Conservation (phyloP, 2,329 filamentous ascomycete genomes). For the Epichloe sibirici region DNA sequence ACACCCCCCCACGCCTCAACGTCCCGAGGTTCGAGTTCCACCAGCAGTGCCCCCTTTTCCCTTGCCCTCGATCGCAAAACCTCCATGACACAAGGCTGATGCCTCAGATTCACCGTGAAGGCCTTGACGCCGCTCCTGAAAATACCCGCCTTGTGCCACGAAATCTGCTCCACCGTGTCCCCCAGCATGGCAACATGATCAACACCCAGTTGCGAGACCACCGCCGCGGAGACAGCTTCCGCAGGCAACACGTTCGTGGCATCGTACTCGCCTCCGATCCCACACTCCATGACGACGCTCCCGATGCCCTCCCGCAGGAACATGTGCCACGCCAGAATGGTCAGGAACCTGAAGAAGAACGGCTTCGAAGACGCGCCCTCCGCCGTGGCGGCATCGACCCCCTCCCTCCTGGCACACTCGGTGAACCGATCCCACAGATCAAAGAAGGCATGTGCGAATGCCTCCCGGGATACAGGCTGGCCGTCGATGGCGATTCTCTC, state of each 20-base stretch:
- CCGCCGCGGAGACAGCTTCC: slow-evolving; percentile 53
- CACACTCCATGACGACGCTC: slow-evolving; percentile 78
- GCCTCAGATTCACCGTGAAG: slow-evolving; percentile 20
- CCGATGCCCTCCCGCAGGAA: slow-evolving; percentile 67
- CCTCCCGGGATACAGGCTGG: slow-evolving; percentile 50
- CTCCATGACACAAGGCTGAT: slow-evolving; percentile 24
- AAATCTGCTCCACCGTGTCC: slow-evolving; percentile 63
- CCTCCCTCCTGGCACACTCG: slow-evolving; percentile 22
- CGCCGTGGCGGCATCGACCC: slow-evolving; percentile 26
- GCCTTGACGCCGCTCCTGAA: slow-evolving; percentile 50
- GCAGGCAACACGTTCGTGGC: slow-evolving; percentile 70
- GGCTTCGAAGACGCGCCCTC: slow-evolving; percentile 58
- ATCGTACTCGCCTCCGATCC: slow-evolving; percentile 88
- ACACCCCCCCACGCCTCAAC: slow-evolving; percentile 29
- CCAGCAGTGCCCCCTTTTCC: slow-evolving; percentile 38
- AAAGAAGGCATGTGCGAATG: slow-evolving; percentile 70
- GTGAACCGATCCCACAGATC: slow-evolving; percentile 62
- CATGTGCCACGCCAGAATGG: slow-evolving; percentile 73
- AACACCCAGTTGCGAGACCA: slow-evolving; percentile 70
- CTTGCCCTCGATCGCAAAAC: slow-evolving; percentile 48
- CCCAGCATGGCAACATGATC: slow-evolving; percentile 78
- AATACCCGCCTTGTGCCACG: slow-evolving; percentile 88
- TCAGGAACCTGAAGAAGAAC: slow-evolving; percentile 86
- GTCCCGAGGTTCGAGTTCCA: slow-evolving; percentile 28
- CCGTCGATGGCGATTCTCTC: slow-evolving; percentile 79